Conservation (phyloP, 306 rosid species). For the Rosa persica region DNA sequence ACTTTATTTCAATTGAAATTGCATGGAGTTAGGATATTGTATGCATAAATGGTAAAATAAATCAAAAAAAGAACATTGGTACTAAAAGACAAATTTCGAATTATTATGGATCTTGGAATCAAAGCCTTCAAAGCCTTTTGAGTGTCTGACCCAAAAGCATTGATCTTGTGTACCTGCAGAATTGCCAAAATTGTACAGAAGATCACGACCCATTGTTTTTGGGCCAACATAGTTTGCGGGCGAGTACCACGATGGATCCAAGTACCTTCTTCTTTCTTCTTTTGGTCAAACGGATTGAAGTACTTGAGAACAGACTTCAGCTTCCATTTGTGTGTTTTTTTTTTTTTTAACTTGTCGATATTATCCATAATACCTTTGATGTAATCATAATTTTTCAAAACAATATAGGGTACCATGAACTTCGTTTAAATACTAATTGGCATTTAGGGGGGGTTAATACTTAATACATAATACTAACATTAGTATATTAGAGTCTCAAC, state of each 20-base stretch:
- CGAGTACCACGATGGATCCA: neutral
- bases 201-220: neutral
- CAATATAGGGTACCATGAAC: no score
- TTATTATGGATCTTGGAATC: neutral
- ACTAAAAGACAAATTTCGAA: neutral
- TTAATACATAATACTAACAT: no score
- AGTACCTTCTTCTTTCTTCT: neutral
- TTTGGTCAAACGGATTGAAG: neutral
- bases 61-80: no score
- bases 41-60: no score
- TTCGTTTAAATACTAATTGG: no score
- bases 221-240: neutral
- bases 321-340: neutral
- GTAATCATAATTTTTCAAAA: no score
- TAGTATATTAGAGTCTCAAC: no score
- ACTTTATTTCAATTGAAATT: no score
- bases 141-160: neutral
- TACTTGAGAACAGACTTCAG: neutral
- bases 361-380: no score
- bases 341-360: neutral
- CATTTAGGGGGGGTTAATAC: no score
- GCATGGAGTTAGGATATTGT: no score
- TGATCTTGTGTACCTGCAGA: neutral
- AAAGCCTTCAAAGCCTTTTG: neutral
- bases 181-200: neutral